Conservation (phyloP, 2,329 filamentous ascomycete genomes). For the Fusarium ramigenum region DNA sequence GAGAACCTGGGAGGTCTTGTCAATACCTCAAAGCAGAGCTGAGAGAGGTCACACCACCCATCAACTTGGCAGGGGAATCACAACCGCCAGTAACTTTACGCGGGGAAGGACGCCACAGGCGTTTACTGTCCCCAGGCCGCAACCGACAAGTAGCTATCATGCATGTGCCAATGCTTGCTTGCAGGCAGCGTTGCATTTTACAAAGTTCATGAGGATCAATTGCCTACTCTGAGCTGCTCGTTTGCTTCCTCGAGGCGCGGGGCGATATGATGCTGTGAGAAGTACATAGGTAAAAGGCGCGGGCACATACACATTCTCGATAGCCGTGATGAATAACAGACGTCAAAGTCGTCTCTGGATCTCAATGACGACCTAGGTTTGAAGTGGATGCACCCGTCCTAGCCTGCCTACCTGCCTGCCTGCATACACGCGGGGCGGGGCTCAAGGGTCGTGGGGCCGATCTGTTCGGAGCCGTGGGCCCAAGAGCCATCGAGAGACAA, state of each 20-base stretch:
- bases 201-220: conserved; percentile 1
- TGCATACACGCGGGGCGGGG: conserved; percentile 21
- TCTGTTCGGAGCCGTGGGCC: conserved; percentile 12
- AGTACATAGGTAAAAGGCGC: background rate
- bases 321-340: conserved; percentile 2
- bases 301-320: background rate
- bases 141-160: conserved; percentile 7
- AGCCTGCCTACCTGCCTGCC: background rate
- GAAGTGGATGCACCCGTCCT: conserved; percentile 21
- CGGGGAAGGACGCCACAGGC: conserved; percentile 27
- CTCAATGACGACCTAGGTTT: conserved; percentile 29
- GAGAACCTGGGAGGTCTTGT: conserved; percentile 14
- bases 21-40: conserved; percentile 10
- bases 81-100: conserved; percentile 21
- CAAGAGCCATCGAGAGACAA: background rate
- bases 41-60: conserved; percentile 32
- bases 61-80: conserved; percentile 36
- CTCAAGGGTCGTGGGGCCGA: conserved; percentile 32
- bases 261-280: background rate
- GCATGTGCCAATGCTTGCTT: conserved; percentile 17
- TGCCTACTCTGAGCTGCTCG: background rate
- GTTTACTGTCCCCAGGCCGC: conserved; percentile 9
- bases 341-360: conserved; percentile 17
- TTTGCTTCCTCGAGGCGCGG: background rate
- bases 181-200: conserved; percentile 20